phyloP scores from a whole-genome alignment of 352 stramenopile genomes.

The Globisporangium spinosum region DNA sequence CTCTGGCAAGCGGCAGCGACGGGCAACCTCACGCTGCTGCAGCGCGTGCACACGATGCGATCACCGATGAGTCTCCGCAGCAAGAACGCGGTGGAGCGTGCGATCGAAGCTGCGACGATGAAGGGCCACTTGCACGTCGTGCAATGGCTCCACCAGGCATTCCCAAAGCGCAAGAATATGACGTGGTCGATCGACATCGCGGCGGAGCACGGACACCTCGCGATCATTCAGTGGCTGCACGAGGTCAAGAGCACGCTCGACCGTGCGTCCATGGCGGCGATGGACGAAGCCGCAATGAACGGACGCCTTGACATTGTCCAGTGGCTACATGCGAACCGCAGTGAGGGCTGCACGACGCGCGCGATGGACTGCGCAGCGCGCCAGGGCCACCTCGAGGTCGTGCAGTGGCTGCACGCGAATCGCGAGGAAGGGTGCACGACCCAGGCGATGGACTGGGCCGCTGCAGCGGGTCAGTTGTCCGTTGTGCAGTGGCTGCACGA shows the following conservation, averaged over 20 bases:
- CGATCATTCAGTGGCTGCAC: constrained; percentile 11
- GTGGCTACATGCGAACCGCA: constrained; percentile 13
- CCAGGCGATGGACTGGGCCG: constrained; percentile 66
- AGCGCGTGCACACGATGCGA: constrained; percentile 12
- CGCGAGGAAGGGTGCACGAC: constrained; percentile 52
- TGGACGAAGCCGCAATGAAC: constrained; percentile 11
- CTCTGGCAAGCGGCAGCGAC: constrained; percentile 1
- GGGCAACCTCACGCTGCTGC: constrained; percentile 14
- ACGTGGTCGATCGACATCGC: constrained; percentile 16
- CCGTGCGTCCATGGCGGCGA: constrained; percentile 5
- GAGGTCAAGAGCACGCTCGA: constrained; percentile 1
- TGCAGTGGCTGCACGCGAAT: constrained; percentile 57
- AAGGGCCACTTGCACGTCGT: constrained; percentile 11
- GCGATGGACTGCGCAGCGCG: constrained; percentile 14
- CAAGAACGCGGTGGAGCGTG: constrained; percentile 4
- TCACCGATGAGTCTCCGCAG: not conserved
- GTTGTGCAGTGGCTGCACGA: constrained; percentile 61
- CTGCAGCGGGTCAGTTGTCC: constrained; percentile 47
- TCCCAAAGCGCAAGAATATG: constrained; percentile 8
- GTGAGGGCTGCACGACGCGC: constrained; percentile 10
- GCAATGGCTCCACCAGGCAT: constrained; percentile 11
- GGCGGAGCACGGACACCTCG: constrained; percentile 10
- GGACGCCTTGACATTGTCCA: constrained; percentile 8
- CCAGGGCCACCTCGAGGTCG: constrained; percentile 11
- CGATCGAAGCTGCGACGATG: constrained; percentile 12